phyloP scores from a whole-genome alignment of 176 grass and related monocot species.

The Oryza brachyantha region DNA sequence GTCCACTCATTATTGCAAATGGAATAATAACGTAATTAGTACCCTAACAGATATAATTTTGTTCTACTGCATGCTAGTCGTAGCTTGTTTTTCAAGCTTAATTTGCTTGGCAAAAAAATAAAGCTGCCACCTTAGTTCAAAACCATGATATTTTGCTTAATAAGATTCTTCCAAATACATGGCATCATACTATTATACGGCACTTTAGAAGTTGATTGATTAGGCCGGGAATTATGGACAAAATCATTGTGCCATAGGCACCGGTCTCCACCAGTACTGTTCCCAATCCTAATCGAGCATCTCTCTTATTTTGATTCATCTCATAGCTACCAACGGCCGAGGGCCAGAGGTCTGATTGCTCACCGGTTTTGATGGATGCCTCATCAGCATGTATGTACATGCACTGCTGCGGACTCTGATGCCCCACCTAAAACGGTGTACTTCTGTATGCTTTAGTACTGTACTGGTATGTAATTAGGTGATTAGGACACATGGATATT shows the following conservation, averaged over 20 bases:
- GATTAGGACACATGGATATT: background rate
- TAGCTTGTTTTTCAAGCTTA: background rate
- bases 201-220: constrained; percentile 21
- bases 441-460: background rate
- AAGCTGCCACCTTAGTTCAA: background rate
- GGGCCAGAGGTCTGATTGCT: constrained; percentile 1
- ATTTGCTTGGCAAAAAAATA: background rate
- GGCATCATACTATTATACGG: background rate
- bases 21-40: background rate
- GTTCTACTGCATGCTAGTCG: background rate
- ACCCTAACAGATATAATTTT: background rate
- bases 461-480: background rate
- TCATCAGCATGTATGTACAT: constrained; percentile 4
- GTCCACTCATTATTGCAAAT: background rate
- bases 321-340: background rate
- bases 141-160: constrained; percentile 14
- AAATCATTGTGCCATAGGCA: constrained; percentile 31
- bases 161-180: background rate
- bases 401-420: background rate
- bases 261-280: background rate
- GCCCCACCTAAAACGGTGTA: background rate
- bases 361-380: constrained; percentile 16
- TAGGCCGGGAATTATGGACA: constrained; percentile 8
- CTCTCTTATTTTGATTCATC: too few relatives aligned
- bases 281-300: background rate